These are phyloP conservation scores for Copromyces sp. DNA, from an alignment of 495 filamentous ascomycete species.

Conservation along the genomic window DNA sequence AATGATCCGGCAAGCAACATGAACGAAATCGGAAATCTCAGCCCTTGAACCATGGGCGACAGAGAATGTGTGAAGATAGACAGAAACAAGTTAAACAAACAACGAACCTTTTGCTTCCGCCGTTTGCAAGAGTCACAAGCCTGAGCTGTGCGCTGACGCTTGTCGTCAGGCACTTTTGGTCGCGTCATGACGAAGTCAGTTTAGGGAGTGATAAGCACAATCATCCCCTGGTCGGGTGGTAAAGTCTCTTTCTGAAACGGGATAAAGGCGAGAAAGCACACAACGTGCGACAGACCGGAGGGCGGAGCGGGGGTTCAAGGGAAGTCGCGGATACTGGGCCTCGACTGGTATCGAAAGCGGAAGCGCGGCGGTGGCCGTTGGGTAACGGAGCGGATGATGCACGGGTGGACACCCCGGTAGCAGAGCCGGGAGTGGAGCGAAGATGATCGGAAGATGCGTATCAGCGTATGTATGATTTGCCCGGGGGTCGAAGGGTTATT, in stretches of 20 bases:
- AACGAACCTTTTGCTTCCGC: slow-evolving; percentile 63
- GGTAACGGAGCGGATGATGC: slow-evolving; percentile 26
- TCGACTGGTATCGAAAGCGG: slow-evolving; percentile 20
- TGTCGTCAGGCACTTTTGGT: slow-evolving; percentile 53
- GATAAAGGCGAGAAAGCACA: slow-evolving; percentile 2
- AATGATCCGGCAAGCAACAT: neutral
- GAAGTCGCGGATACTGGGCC: slow-evolving; percentile 1
- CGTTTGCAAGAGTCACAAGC: slow-evolving; percentile 73
- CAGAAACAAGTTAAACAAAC: slow-evolving; percentile 6
- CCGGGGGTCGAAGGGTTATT: slow-evolving; percentile 3
- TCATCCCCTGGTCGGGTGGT: slow-evolving; percentile 26
- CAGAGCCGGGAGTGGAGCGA: slow-evolving; percentile 18
- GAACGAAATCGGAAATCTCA: neutral
- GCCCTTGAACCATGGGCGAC: neutral
- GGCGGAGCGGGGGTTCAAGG: slow-evolving; percentile 4
- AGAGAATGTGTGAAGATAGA: slow-evolving; percentile 5
- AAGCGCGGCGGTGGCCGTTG: slow-evolving; percentile 14
- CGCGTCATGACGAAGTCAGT: slow-evolving; percentile 42
- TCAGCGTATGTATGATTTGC: slow-evolving; percentile 5
- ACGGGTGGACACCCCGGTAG: slow-evolving; percentile 20
- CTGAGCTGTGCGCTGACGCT: slow-evolving; percentile 52
- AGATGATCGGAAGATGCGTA: slow-evolving; percentile 21
- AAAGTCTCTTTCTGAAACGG: slow-evolving; percentile 3
- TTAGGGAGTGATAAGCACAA: slow-evolving; percentile 9
- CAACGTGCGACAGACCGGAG: slow-evolving; percentile 17